A percentile compares a stretch with the other conserved stretches of the same genome.
phyloP scores from a whole-genome alignment of 345 rosid genomes.

The Streptanthus diversifolius region DNA sequence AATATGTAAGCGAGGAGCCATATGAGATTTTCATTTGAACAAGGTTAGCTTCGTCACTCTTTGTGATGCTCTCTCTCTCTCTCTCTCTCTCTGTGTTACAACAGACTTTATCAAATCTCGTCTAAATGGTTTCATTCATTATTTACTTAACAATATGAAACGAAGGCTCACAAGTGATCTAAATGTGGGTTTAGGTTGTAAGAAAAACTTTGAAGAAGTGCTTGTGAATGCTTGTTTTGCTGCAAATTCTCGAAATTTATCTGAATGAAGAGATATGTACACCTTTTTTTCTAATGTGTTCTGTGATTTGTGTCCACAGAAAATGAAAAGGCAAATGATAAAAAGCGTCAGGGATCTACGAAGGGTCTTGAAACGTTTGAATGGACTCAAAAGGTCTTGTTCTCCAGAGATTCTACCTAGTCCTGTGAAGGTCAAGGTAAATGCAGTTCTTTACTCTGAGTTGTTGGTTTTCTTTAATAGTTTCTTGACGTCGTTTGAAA shows the following conservation, averaged over 20 bases:
- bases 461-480: slow-evolving; percentile 6
- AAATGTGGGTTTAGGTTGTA: not conserved
- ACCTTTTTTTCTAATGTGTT: not conserved
- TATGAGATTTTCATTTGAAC: slow-evolving; percentile 58
- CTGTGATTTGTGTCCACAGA: slow-evolving; percentile 32
- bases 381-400: slow-evolving; percentile 75
- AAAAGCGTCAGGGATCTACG: slow-evolving; percentile 20
- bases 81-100: not conserved
- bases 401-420: slow-evolving; percentile 74
- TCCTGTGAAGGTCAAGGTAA: slow-evolving; percentile 55
- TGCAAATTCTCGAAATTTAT: not conserved
- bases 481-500: not conserved
- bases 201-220: not conserved
- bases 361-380: slow-evolving; percentile 63
- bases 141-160: too few relatives aligned
- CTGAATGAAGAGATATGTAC: not conserved
- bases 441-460: not conserved
- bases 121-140: slow-evolving; percentile 6
- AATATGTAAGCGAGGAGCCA: slow-evolving; percentile 55
- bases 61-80: not conserved
- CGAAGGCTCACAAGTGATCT: too few relatives aligned
- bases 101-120: not conserved
- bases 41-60: slow-evolving; percentile 46
- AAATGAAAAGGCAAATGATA: slow-evolving; percentile 17
- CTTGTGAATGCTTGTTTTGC: not conserved